phyloP scores from a whole-genome alignment of 306 rosid genomes.

The Cucurbita pepo region DNA sequence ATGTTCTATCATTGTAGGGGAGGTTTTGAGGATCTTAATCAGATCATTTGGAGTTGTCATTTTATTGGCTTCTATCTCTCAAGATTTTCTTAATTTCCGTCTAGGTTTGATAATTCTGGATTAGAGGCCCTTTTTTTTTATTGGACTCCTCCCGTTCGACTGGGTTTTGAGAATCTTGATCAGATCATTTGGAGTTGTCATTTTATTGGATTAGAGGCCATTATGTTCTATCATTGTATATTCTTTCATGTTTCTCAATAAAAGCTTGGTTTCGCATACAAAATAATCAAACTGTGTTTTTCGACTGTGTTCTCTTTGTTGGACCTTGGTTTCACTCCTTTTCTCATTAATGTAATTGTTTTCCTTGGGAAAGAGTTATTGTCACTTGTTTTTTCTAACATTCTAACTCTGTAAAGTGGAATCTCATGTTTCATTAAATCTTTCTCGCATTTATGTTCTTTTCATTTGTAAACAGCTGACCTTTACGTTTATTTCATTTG shows the following conservation, averaged over 20 bases:
- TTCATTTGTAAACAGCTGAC: not conserved
- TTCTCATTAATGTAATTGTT: not conserved
- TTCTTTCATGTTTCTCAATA: too few species aligned
- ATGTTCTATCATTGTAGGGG: not conserved
- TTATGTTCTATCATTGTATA: too few species aligned
- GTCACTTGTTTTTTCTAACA: not conserved
- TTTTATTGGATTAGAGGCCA: too few species aligned
- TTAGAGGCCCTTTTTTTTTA: too few species aligned
- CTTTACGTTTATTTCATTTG: slow-evolving; percentile 3
- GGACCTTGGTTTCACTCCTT: too few species aligned
- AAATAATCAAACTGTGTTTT: too few species aligned
- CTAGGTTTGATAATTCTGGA: not conserved
- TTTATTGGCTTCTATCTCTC: not conserved
- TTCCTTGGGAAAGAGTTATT: not conserved
- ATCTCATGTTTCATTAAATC: not conserved
- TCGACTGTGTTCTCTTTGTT: too few species aligned
- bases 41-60: not conserved
- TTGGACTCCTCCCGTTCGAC: too few species aligned
- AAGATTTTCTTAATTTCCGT: not conserved
- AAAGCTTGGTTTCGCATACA: too few species aligned
- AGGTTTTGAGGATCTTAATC: not conserved
- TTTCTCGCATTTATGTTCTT: not conserved
- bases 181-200: too few species aligned
- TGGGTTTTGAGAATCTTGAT: too few species aligned
- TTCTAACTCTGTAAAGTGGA: not conserved